Conservation (phyloP, 805 yeast species). For the Hanseniaspora jakobsenii region DNA sequence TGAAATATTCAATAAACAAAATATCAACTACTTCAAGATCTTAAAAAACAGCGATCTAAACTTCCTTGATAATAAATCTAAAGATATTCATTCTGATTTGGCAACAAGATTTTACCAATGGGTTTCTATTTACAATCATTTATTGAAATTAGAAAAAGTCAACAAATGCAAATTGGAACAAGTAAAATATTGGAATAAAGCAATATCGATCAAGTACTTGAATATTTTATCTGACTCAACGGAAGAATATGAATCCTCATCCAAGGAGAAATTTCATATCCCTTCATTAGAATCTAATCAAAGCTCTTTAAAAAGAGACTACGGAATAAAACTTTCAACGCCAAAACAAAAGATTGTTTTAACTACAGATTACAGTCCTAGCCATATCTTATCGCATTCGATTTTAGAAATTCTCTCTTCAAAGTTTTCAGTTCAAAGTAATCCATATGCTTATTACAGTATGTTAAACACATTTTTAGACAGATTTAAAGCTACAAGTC, state of each 20-base stretch:
- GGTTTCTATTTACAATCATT: not conserved
- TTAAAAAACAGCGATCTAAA: not conserved
- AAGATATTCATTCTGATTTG: not conserved
- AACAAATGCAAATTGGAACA: not conserved
- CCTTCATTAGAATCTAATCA: not conserved
- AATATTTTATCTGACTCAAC: not conserved
- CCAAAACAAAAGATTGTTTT: not conserved
- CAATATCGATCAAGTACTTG: slow-evolving; percentile 11
- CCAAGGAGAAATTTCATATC: too few species aligned
- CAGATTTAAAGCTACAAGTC: not conserved
- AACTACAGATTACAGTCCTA: slow-evolving; percentile 8
- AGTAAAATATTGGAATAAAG: slow-evolving; percentile 8
- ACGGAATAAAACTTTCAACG: slow-evolving; percentile 4
- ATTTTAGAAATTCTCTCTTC: not conserved
- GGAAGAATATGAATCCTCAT: too few species aligned
- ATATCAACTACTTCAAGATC: not conserved
- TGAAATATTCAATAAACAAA: not conserved
- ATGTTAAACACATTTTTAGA: not conserved
- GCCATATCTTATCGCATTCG: slow-evolving; percentile 1
- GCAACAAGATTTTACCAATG: not conserved
- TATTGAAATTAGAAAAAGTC: not conserved
- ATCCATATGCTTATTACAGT: not conserved
- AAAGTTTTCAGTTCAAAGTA: not conserved
- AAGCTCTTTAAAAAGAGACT: not conserved
- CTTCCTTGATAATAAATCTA: not conserved